phyloP scores from a whole-genome alignment of 306 rosid species.

The Vigna radiata region DNA sequence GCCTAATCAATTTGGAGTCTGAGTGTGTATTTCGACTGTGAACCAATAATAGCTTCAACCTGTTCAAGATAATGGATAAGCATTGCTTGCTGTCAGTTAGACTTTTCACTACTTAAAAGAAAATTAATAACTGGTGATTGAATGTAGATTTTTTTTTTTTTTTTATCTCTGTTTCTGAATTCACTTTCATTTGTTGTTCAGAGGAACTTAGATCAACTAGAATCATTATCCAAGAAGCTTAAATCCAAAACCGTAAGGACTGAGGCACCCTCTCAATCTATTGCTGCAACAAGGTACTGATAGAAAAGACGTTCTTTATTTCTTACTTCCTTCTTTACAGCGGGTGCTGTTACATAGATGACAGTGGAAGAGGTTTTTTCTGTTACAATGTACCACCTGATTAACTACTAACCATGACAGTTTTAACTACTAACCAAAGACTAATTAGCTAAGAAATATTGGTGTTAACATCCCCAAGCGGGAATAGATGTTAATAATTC shows the following conservation, averaged over 20 bases:
- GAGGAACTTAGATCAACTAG: conserved; percentile 98
- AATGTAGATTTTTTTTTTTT: not conserved
- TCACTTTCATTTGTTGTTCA: conserved; percentile 45
- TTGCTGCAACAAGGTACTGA: conserved; percentile 90
- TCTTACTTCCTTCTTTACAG: no score
- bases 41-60: conserved; percentile 31
- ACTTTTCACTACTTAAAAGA: not conserved
- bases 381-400: no score
- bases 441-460: no score
- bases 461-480: no score
- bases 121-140: not conserved
- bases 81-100: conserved; percentile 9
- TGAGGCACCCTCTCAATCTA: conserved; percentile 89
- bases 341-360: no score
- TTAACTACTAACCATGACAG: no score
- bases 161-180: conserved; percentile 36
- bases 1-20: conserved; percentile 5
- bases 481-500: no score
- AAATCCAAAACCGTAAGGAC: conserved; percentile 88
- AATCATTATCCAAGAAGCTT: conserved; percentile 93
- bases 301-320: no score
- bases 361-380: no score
- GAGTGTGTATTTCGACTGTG: conserved; percentile 21
- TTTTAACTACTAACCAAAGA: no score
- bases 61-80: conserved; percentile 19